A percentile compares a stretch with the other conserved stretches of the same genome.
Evolutionary conservation across 768 basidiomycete genomes (phyloP).

Genomic region (Russula lepida): DNA sequence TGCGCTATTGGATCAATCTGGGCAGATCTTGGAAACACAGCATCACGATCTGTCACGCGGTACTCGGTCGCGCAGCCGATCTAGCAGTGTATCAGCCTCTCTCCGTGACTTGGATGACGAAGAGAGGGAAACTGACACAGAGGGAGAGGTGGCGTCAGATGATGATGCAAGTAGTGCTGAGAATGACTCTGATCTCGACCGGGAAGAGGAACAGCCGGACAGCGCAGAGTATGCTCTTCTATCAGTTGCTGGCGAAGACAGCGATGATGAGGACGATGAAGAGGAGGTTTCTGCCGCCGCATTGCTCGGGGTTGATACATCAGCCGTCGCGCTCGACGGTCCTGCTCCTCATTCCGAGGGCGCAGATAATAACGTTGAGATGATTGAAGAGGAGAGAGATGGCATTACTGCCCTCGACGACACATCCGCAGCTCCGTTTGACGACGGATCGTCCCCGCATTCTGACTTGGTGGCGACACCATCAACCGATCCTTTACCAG

Average conservation of each 20-base stretch:
- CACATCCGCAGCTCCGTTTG: not conserved
- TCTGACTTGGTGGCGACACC: constrained; percentile 13
- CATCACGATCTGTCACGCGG: constrained; percentile 55
- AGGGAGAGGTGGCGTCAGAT: constrained; percentile 23
- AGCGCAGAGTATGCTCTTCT: constrained; percentile 19
- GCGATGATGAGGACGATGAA: constrained; percentile 34
- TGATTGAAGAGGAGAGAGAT: constrained; percentile 3
- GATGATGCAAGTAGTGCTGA: constrained; percentile 26
- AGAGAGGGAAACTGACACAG: constrained; percentile 19
- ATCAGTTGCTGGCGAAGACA: constrained; percentile 23
- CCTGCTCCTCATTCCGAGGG: constrained; percentile 8
- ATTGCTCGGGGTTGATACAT: constrained; percentile 4
- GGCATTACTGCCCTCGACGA: not conserved
- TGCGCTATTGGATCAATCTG: constrained; percentile 84
- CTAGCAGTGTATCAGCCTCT: constrained; percentile 33
- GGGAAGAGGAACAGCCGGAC: constrained; percentile 24
- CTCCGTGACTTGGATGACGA: constrained; percentile 19
- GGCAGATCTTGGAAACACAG: constrained; percentile 78
- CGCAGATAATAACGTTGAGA: constrained; percentile 9
- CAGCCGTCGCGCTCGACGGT: not conserved
- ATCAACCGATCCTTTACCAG: constrained; percentile 10
- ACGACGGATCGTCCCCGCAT: constrained; percentile 4
- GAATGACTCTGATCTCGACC: not conserved
- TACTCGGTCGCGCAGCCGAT: constrained; percentile 47
- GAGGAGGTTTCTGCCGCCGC: constrained; percentile 17